These are phyloP conservation scores for Vanilla planifolia DNA, from an alignment of 106 monocot species.

Conservation along the genomic window DNA sequence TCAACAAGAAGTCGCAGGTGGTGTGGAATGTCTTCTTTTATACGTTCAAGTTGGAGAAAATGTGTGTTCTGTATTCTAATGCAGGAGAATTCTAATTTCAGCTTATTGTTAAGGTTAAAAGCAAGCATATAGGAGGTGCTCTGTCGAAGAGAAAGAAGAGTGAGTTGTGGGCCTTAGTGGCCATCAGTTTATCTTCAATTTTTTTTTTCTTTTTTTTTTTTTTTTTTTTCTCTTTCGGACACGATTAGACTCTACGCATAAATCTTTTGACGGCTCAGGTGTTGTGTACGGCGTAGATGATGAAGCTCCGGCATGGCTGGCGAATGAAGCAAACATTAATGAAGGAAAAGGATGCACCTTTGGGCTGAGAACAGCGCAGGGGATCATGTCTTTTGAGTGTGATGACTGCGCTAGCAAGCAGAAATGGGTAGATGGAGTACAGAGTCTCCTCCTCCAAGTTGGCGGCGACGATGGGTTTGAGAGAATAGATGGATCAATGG, in stretches of 20 bases:
- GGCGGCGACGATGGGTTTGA: not conserved
- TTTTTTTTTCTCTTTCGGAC: too few relatives aligned
- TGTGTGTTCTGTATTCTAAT: too few relatives aligned
- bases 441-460: constrained; percentile 43
- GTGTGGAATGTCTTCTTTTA: too few relatives aligned
- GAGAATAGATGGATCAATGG: constrained; percentile 33
- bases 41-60: too few relatives aligned
- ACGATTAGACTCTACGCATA: too few relatives aligned
- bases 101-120: constrained; percentile 82
- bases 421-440: constrained; percentile 62
- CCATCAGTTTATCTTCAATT: not conserved
- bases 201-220: constrained; percentile 4
- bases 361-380: constrained; percentile 57
- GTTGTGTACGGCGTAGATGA: constrained; percentile 69
- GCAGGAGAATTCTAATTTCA: constrained; percentile 16
- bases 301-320: constrained; percentile 33
- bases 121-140: constrained; percentile 71
- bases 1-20: constrained; percentile 89
- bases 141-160: constrained; percentile 83
- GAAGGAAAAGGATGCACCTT: constrained; percentile 36
- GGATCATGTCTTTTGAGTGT: constrained; percentile 51
- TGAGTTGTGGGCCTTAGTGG: constrained; percentile 28
- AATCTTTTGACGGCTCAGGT: constrained; percentile 29
- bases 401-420: constrained; percentile 37
- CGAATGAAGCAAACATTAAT: not conserved